Base-by-base conservation (phyloP, 495 filamentous ascomycete species). In the Hyaloscypha hepaticicola region DNA sequence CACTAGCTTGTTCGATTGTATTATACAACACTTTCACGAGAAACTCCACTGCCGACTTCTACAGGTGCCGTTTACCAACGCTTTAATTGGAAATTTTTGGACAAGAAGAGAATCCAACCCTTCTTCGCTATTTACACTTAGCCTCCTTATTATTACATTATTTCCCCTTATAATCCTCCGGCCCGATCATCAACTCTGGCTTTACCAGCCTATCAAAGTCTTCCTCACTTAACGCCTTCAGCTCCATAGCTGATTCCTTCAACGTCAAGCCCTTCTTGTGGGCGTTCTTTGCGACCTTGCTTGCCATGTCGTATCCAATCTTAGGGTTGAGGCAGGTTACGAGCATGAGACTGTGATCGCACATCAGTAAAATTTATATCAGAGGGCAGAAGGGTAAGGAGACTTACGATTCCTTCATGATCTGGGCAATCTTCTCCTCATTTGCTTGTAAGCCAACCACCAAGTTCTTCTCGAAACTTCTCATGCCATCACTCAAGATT, bases 271-370 rank as follows among this genome's bases (percentile, higher is more conserved):
- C 92, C 86, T 97, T 98, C 88, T 97, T 97, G 82, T 99, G 95
- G 22, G 95, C 95, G 75, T 99, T 95, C 90, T 99, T 99, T 69
- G 95, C 95, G 16, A 97, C 94, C 83, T 97, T 97, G 75, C 87
- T 91, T 53, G 95, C 95, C 89, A 93, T 95, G 74, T 99, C 95
- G 79, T 99, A 99, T 34, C 95, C 95, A 75, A 99, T 99, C 75
- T 97, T 90, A 63, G 93, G 94, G 83, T 99, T 99, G 68, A 99
- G 81, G 82, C 96, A 98, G 58, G 95, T 99, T 45, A 99, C 95
- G 63, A 99, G 83, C 95, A 99, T 99, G 72, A 99, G 83, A 76
- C 92, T 96, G 68, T 38, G n/a, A n/a, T 38, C 50, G 61, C 22
- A 61, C 22, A 22, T 52, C 11, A 61, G 31, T 38, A 24, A 6